These are phyloP conservation scores for Drechslerella dactyloides DNA, from an alignment of 2,329 filamentous ascomycete genomes.

Conservation along the genomic window DNA sequence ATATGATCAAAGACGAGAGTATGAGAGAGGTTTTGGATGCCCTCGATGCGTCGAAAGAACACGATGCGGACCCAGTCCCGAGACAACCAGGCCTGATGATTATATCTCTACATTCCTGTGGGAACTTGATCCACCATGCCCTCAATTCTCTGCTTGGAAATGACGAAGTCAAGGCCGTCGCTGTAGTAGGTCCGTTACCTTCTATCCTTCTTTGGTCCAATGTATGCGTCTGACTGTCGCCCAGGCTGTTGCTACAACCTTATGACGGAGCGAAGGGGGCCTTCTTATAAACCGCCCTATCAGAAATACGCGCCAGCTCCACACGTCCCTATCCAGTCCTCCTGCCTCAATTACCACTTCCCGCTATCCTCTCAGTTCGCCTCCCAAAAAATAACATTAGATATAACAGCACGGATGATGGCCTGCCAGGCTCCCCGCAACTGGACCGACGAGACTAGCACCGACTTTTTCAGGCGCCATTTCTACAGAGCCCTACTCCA, in stretches of 20 bases:
- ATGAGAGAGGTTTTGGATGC: conserved; percentile 71
- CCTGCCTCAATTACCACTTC: conserved; percentile 85
- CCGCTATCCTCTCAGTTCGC: conserved; percentile 73
- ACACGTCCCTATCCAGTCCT: conserved; percentile 67
- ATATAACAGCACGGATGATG: conserved; percentile 98
- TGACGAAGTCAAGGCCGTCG: conserved; percentile 82
- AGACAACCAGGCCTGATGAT: conserved; percentile 67
- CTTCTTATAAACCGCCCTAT: conserved; percentile 72
- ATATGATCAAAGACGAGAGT: conserved; percentile 75
- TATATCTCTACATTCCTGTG: conserved; percentile 94
- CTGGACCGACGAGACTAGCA: conserved; percentile 82
- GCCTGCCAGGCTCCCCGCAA: conserved; percentile 93
- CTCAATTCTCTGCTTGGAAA: conserved; percentile 86
- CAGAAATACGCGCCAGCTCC: conserved; percentile 46
- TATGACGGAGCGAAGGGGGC: conserved; percentile 84
- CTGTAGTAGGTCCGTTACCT: conserved; percentile 68
- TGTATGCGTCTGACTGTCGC: background rate
- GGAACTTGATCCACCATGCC: conserved; percentile 94
- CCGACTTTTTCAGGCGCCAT: conserved; percentile 87
- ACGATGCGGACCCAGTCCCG: background rate
- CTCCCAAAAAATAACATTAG: conserved; percentile 75
- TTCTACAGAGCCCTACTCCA: conserved; percentile 91
- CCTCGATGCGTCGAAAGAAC: conserved; percentile 60
- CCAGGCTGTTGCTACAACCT: conserved; percentile 95
- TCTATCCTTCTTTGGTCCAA: background rate